A percentile compares a stretch with the other conserved stretches of the same genome.
Conservation (phyloP, 75 land plant species). For the Pinus albicaulis region DNA sequence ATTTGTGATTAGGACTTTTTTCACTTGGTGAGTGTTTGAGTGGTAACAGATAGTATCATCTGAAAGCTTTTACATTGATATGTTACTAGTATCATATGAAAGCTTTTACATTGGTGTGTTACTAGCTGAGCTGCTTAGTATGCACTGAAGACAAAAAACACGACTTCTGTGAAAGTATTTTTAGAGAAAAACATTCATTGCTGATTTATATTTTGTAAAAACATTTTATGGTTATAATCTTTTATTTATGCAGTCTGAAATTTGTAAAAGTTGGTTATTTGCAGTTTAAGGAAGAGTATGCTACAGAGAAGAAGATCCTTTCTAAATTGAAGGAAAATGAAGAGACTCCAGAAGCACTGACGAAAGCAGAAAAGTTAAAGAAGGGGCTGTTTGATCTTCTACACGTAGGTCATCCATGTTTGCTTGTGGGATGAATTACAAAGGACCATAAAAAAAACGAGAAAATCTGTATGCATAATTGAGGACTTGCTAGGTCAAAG, state of each 20-base stretch:
- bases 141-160: not conserved
- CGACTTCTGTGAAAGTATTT: not conserved
- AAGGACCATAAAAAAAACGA: not conserved
- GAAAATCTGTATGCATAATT: not conserved
- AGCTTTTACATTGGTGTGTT: not conserved
- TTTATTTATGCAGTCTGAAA: not conserved
- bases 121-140: not conserved
- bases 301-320: slow-evolving; percentile 82
- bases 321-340: slow-evolving; percentile 34
- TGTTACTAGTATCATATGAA: not conserved
- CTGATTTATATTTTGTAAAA: not conserved
- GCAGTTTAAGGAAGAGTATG: slow-evolving; percentile 80
- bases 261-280: not conserved
- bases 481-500: not conserved
- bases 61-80: not conserved
- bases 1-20: too few species aligned
- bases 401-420: slow-evolving; percentile 34
- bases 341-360: slow-evolving; percentile 28
- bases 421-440: not conserved
- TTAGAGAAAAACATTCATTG: not conserved
- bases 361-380: slow-evolving; percentile 38
- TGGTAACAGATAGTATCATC: too few species aligned
- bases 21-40: too few species aligned
- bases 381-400: slow-evolving; percentile 68
- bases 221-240: not conserved